A percentile compares a stretch with the other conserved stretches of the same genome.
Evolutionary conservation across 331 rosid genomes (phyloP).

Genomic region (Cydonia oblonga): DNA sequence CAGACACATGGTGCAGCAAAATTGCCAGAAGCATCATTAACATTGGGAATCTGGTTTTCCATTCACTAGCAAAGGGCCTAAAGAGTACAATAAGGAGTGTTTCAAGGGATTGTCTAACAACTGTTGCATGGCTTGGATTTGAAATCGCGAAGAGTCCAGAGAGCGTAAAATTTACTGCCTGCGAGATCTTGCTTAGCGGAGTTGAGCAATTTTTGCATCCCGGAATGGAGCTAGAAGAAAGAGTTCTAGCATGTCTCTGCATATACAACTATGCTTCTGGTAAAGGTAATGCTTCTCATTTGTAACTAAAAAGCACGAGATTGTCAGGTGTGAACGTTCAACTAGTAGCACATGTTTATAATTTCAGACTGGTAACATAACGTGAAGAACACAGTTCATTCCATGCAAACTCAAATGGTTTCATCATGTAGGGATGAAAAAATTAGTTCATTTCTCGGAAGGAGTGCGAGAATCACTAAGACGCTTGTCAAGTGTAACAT

Average conservation of each 20-base stretch:
- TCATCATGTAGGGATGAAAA: constrained; percentile 50
- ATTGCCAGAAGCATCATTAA: constrained; percentile 40
- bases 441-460: constrained; percentile 58
- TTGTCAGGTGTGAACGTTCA: not conserved
- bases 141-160: constrained; percentile 50
- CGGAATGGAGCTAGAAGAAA: constrained; percentile 63
- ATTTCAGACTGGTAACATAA: not conserved
- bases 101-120: constrained; percentile 50
- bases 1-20: constrained; percentile 62
- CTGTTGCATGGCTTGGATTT: constrained; percentile 78
- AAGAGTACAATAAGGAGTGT: constrained; percentile 46
- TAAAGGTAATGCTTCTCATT: constrained; percentile 37
- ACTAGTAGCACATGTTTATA: not conserved
- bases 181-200: constrained; percentile 55
- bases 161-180: constrained; percentile 37
- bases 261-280: constrained; percentile 68
- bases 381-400: not conserved
- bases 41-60: constrained; percentile 45
- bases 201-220: constrained; percentile 65
- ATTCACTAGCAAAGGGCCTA: constrained; percentile 50
- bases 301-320: not conserved
- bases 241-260: constrained; percentile 71
- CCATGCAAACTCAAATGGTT: not conserved
- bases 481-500: constrained; percentile 56
- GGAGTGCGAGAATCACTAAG: constrained; percentile 68